Percentiles rank a stretch among this genome's conserved stretches.
phyloP scores from a whole-genome alignment of 306 rosid genomes.

The Trifolium repens region DNA sequence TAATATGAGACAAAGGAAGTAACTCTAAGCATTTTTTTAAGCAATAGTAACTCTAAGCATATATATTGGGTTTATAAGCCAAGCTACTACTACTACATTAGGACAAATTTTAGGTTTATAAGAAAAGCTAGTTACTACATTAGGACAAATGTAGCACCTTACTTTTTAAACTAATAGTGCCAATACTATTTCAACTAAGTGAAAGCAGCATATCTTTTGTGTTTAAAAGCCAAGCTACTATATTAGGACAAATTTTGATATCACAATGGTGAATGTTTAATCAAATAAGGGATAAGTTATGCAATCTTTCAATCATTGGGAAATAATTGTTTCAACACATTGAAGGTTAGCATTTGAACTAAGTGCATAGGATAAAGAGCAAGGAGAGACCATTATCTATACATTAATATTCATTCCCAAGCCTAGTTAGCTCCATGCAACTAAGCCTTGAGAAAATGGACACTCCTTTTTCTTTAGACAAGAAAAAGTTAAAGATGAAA shows the following conservation, averaged over 20 bases:
- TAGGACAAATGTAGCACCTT: neutral
- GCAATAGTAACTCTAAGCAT: too few relatives aligned
- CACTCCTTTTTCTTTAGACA: constrained; percentile 22
- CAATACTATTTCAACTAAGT: neutral
- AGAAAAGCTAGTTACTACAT: too few relatives aligned
- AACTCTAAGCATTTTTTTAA: too few relatives aligned
- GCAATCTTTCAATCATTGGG: constrained; percentile 35
- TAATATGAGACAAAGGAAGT: too few relatives aligned
- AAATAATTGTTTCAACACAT: constrained; percentile 35
- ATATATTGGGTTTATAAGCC: too few relatives aligned
- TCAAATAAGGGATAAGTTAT: constrained; percentile 5
- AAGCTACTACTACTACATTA: too few relatives aligned
- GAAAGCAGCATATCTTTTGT: neutral
- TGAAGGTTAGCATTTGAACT: constrained; percentile 4
- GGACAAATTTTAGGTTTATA: too few relatives aligned
- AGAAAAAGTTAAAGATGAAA: constrained; percentile 32
- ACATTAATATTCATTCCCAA: constrained; percentile 28
- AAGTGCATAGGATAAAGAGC: constrained; percentile 35
- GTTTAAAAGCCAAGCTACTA: too few relatives aligned
- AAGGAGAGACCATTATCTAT: neutral
- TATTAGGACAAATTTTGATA: neutral
- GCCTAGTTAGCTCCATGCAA: constrained; percentile 18
- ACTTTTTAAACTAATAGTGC: neutral
- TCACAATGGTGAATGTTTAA: neutral
- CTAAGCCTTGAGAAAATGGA: constrained; percentile 34